A percentile compares a stretch with the other conserved stretches of the same genome.
phyloP scores from a whole-genome alignment of 2,329 filamentous ascomycete genomes.

The Sclerotinia minor region DNA sequence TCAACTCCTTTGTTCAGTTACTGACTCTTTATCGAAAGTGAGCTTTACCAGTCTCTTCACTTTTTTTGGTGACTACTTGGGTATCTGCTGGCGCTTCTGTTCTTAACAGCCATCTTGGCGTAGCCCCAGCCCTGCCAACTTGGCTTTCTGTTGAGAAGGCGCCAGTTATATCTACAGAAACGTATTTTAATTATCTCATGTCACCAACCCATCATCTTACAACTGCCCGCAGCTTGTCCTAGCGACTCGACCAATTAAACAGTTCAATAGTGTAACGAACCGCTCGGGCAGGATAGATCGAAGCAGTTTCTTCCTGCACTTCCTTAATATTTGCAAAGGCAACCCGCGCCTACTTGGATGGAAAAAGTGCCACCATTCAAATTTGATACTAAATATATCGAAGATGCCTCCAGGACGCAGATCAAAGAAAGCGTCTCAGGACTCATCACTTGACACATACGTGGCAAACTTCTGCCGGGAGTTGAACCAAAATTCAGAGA shows the following conservation, averaged over 20 bases:
- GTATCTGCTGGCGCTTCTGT: background rate
- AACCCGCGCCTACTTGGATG: background rate
- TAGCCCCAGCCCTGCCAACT: background rate
- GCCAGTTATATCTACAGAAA: background rate
- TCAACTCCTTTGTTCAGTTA: background rate
- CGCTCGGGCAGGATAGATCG: background rate
- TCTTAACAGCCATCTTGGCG: background rate
- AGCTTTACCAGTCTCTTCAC: background rate
- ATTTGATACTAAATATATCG: background rate
- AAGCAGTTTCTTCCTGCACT: background rate
- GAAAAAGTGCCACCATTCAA: background rate
- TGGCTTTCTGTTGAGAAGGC: background rate
- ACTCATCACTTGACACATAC: background rate
- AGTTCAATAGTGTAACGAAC: background rate
- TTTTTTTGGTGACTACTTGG: background rate
- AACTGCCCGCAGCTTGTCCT: background rate
- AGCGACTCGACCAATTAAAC: background rate
- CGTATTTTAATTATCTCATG: background rate
- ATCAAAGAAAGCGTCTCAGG: background rate
- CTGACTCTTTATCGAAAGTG: slow-evolving; percentile 3
- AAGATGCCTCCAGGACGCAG: slow-evolving; percentile 15
- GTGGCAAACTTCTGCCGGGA: slow-evolving; percentile 4
- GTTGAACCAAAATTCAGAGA: background rate
- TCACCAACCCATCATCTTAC: background rate
- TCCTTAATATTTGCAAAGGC: background rate